These are phyloP conservation scores for Phyllachora maydis DNA, from an alignment of 2,329 filamentous ascomycete genomes.

Conservation along the genomic window DNA sequence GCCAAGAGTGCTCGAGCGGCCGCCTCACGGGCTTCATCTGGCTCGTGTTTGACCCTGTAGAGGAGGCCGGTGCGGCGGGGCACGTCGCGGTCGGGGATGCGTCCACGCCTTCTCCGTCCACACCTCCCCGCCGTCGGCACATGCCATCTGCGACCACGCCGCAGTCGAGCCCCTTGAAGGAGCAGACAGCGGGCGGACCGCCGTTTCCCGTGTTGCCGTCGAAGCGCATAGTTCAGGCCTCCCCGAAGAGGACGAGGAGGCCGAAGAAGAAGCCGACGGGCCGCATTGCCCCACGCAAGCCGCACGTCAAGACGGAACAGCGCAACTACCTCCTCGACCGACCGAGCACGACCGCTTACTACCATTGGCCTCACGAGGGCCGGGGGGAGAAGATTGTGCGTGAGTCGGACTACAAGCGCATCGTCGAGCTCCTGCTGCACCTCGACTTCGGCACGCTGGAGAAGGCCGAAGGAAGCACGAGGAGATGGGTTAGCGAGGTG, in stretches of 20 bases:
- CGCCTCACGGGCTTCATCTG: conserved; percentile 87
- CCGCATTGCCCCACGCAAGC: conserved; percentile 39
- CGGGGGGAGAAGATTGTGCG: conserved; percentile 43
- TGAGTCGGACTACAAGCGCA: conserved; percentile 43
- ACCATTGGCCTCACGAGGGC: conserved; percentile 40
- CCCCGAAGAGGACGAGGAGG: conserved; percentile 23
- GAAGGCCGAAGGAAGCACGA: conserved; percentile 42
- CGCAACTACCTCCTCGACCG: conserved; percentile 25
- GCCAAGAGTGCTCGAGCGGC: conserved; percentile 89
- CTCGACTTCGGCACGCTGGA: conserved; percentile 51
- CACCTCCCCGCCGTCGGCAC: conserved; percentile 12
- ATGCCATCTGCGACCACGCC: conserved; percentile 7
- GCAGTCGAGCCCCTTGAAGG: conserved; percentile 8
- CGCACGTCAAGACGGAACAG: conserved; percentile 39
- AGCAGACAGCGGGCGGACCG: conserved; percentile 7
- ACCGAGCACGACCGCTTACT: conserved; percentile 38
- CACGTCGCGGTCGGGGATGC: conserved; percentile 1
- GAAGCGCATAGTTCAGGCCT: conserved; percentile 11
- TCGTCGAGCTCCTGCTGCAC: conserved; percentile 47
- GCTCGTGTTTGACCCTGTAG: conserved; percentile 54
- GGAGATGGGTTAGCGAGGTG: conserved; percentile 50
- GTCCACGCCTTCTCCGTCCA: conserved; percentile 7
- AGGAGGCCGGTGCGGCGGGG: conserved; percentile 1
- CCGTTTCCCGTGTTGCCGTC: conserved; percentile 10
- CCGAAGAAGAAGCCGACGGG: conserved; percentile 33